Percentiles rank a stretch among this genome's conserved stretches.
Evolutionary conservation across 31 red algal species (phyloP).

Genomic region (Asparagopsis taxiformis): DNA sequence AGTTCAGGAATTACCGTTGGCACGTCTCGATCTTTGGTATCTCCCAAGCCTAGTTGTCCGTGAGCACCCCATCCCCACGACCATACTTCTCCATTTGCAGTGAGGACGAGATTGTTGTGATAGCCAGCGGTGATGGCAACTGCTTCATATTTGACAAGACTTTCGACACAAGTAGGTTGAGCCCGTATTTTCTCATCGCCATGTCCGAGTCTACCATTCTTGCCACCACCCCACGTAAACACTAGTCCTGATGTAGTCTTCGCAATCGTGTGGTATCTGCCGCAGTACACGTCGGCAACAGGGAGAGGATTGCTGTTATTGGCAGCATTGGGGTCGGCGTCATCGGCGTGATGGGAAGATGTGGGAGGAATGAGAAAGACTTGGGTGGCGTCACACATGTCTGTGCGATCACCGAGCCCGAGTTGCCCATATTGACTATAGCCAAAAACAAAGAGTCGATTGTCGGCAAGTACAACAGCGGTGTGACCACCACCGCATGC

Average conservation of each 20-base stretch:
- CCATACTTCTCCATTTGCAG: conserved; percentile 67
- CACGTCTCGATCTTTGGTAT: conserved; percentile 62
- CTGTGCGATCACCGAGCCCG: conserved; percentile 83
- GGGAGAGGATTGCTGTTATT: conserved; percentile 21
- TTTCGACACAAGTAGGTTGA: conserved; percentile 65
- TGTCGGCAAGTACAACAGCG: conserved; percentile 61
- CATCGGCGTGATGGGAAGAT: background rate
- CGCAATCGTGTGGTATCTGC: conserved; percentile 91
- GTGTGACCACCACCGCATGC: conserved; percentile 96
- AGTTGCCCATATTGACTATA: conserved; percentile 97
- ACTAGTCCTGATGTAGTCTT: conserved; percentile 60
- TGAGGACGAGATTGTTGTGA: conserved; percentile 84
- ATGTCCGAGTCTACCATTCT: conserved; percentile 91
- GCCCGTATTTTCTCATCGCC: conserved; percentile 85
- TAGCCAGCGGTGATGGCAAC: conserved; percentile 80
- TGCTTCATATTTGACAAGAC: conserved; percentile 22
- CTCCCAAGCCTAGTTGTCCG: conserved; percentile 91
- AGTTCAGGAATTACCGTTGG: conserved; percentile 55
- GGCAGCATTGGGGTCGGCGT: background rate
- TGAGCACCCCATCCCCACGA: conserved; percentile 98
- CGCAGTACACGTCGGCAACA: conserved; percentile 67
- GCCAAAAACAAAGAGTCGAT: conserved; percentile 75
- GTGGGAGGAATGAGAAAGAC: conserved; percentile 52
- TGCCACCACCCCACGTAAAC: conserved; percentile 96
- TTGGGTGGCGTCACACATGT: conserved; percentile 65